Conservation (phyloP, 2,329 filamentous ascomycete genomes). For the Pseudocercospora macadamiae region DNA sequence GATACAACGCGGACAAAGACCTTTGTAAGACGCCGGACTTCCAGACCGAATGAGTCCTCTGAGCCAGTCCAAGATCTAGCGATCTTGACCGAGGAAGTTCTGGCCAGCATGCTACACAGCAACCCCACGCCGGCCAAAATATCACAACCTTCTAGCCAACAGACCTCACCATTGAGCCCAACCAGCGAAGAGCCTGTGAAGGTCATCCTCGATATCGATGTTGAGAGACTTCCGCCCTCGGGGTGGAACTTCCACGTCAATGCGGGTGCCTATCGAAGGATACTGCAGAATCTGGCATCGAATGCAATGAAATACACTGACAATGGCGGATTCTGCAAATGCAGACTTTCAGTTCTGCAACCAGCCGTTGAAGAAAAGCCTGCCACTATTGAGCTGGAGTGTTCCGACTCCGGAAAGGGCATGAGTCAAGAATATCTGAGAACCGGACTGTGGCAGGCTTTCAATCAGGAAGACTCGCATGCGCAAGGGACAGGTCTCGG, state of each 20-base stretch:
- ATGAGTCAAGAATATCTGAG: constrained; percentile 36
- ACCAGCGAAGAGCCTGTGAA: constrained; percentile 38
- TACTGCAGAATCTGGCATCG: constrained; percentile 50
- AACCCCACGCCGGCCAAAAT: constrained; percentile 10
- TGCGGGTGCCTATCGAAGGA: constrained; percentile 48
- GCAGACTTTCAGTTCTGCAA: constrained; percentile 1
- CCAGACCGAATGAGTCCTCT: neutral
- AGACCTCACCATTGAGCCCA: neutral
- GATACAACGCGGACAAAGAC: neutral
- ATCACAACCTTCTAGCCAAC: neutral
- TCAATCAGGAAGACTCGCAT: constrained; percentile 38
- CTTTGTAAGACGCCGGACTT: neutral
- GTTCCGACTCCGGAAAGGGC: constrained; percentile 37
- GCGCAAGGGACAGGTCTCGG: constrained; percentile 40
- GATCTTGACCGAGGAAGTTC: constrained; percentile 16
- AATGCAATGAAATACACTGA: constrained; percentile 54
- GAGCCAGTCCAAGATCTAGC: constrained; percentile 15
- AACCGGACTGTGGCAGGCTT: constrained; percentile 36
- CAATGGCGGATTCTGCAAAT: constrained; percentile 20
- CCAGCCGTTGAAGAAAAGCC: neutral
- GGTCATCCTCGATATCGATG: constrained; percentile 48
- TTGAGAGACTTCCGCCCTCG: constrained; percentile 18
- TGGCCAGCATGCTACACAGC: constrained; percentile 12
- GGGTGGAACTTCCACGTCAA: constrained; percentile 48
- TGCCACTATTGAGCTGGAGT: constrained; percentile 8